A percentile compares a stretch with the other conserved stretches of the same genome.
phyloP scores from a whole-genome alignment of 2,329 filamentous ascomycete species.

The Diplocarpon mali region DNA sequence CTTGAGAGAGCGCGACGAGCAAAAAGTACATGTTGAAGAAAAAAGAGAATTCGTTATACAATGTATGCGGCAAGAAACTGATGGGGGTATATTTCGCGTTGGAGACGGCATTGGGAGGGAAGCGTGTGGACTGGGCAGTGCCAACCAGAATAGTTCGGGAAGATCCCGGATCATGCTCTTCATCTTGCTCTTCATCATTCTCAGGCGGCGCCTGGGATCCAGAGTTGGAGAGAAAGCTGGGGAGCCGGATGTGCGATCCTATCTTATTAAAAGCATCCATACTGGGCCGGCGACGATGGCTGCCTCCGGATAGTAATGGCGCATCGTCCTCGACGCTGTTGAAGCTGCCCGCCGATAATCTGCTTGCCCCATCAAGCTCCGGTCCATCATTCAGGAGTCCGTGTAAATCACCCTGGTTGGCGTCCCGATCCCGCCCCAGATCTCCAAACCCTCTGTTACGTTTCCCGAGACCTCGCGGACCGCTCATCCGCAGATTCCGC shows the following conservation, averaged over 20 bases:
- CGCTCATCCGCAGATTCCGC: slow-evolving; percentile 57
- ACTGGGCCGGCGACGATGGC: slow-evolving; percentile 26
- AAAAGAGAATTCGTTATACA: slow-evolving; percentile 99
- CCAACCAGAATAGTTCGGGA: slow-evolving; percentile 70
- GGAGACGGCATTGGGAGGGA: slow-evolving; percentile 83
- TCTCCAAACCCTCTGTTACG: slow-evolving; percentile 44
- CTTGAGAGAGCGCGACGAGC: slow-evolving; percentile 86
- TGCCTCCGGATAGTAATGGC: slow-evolving; percentile 48
- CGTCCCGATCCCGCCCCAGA: slow-evolving; percentile 44
- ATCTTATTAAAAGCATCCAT: slow-evolving; percentile 34
- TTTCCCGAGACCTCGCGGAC: slow-evolving; percentile 45
- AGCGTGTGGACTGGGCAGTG: slow-evolving; percentile 59
- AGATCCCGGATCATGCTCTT: slow-evolving; percentile 53
- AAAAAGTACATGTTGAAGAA: slow-evolving; percentile 99
- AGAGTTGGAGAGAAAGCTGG: slow-evolving; percentile 49
- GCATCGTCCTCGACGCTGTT: slow-evolving; percentile 55
- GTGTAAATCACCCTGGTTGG: slow-evolving; percentile 53
- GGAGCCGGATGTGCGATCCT: slow-evolving; percentile 48
- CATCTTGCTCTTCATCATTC: slow-evolving; percentile 34
- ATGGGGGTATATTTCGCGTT: slow-evolving; percentile 96
- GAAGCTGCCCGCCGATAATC: slow-evolving; percentile 49
- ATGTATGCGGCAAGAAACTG: slow-evolving; percentile 84
- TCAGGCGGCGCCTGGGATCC: slow-evolving; percentile 12
- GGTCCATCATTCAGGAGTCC: slow-evolving; percentile 55
- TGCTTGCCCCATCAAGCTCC: slow-evolving; percentile 34